Evolutionary conservation across 257 asterid genomes (phyloP).

Genomic region (Solanum sejunctum): DNA sequence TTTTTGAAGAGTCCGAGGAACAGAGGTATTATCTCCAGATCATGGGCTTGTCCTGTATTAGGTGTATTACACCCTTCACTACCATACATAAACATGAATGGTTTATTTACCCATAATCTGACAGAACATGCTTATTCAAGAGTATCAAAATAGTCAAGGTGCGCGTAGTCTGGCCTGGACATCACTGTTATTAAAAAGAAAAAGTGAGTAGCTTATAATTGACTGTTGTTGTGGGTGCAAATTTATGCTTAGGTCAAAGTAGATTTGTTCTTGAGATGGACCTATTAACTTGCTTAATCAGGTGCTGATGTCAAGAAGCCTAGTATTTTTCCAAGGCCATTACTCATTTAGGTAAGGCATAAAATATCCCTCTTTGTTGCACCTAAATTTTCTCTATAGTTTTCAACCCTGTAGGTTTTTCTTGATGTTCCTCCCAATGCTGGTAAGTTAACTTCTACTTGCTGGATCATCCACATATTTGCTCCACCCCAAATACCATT

Average conservation of each 20-base stretch:
- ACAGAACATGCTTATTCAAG: not conserved
- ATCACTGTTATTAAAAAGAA: not conserved
- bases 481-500: not conserved
- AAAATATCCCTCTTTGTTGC: not conserved
- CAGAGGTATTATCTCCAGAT: not conserved
- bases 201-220: not conserved
- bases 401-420: not conserved
- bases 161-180: not conserved
- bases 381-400: not conserved
- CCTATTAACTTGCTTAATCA: not conserved
- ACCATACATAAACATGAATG: not conserved
- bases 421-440: not conserved
- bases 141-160: not conserved
- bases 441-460: not conserved
- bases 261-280: not conserved
- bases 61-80: not conserved
- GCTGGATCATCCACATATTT: not conserved
- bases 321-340: not conserved
- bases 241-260: not conserved
- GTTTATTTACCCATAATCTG: not conserved
- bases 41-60: not conserved
- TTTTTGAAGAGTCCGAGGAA: too few species aligned
- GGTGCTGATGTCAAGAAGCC: not conserved
- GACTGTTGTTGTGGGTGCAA: not conserved
- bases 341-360: not conserved